Base-by-base conservation (phyloP, 352 stramenopile genomes). In the Elongisporangium undulatum region DNA sequence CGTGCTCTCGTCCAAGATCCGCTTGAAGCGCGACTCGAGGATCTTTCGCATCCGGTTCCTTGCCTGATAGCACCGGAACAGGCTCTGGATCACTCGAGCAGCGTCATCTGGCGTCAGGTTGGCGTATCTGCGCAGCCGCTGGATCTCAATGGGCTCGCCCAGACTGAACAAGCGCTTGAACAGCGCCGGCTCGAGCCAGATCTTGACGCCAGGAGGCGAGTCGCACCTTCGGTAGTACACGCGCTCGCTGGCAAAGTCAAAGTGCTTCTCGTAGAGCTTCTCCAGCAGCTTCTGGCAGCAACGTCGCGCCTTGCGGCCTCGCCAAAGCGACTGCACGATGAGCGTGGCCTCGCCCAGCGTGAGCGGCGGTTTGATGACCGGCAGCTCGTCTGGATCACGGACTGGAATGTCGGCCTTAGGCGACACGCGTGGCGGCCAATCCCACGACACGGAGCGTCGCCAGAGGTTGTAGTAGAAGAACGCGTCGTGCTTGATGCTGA, bases 401-500 rank as follows among this genome's bases (percentile, higher is more conserved):
- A 93, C 89, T 12, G 81, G 79, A 39, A 89, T 72, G 19, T 89
- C 79, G 2, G 87, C 58, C 17, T 84, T 58, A 17, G 64, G 34
- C 2, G 66, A 64, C 22, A 93, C 53, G 13, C 78, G 65, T 9
- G 0, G 16, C 12, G 83, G 83, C 8, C 68, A 76, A 9, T 69
- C 21, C 83, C 83, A 93, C 4, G 79, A 76, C 19, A 75, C 76
- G 5, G 49, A 60, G 19, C 64, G 62, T 6, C 69, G 71, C 81
- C 81, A 91, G 15, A 81, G 55, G 51, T 93, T 89, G 72, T 87
- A 91, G 63, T 79, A 90, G 62, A 93, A 93, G 55, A 93, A 93
- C 10, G 69, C 61, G 52, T 85, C 68, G 75, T 93, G 83, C 3
- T 68, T 67, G 58, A 91, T 89, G 38, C 77, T 89, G 63, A 90